Percentiles rank a stretch among this genome's conserved stretches.
Evolutionary conservation across 805 yeast species (phyloP).

Genomic region (Kuraishia capsulata): DNA sequence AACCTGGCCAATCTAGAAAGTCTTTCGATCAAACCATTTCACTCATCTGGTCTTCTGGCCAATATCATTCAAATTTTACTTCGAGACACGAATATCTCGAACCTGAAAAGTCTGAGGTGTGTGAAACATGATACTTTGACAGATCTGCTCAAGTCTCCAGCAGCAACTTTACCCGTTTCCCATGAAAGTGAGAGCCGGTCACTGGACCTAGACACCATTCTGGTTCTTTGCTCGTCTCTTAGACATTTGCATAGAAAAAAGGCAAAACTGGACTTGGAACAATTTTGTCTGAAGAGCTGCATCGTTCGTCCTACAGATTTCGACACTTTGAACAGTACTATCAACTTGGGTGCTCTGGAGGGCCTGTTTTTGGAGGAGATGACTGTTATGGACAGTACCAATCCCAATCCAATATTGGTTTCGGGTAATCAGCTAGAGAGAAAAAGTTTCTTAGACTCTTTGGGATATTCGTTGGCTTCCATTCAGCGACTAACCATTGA

Average conservation of each 20-base stretch:
- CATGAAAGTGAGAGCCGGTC: neutral
- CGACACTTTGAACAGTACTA: neutral
- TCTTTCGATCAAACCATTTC: neutral
- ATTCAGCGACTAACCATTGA: constrained; percentile 1
- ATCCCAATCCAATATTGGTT: neutral
- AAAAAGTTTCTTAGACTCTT: neutral
- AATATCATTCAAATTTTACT: neutral
- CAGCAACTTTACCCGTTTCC: neutral
- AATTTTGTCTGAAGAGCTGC: neutral
- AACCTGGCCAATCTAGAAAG: neutral
- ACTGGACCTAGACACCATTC: neutral
- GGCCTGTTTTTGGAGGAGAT: neutral
- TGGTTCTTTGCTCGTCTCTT: neutral
- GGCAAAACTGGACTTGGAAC: neutral
- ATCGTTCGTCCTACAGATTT: neutral
- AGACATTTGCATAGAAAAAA: neutral
- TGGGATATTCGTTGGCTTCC: neutral
- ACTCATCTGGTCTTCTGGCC: neutral
- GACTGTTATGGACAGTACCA: neutral
- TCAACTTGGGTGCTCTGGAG: neutral
- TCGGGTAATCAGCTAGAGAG: neutral
- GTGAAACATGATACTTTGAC: neutral
- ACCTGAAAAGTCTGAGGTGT: neutral
- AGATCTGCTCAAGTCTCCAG: neutral
- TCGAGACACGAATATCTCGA: neutral